These are phyloP conservation scores for Xerophyta viscosa DNA, from an alignment of 106 monocot species.

Conservation along the genomic window DNA sequence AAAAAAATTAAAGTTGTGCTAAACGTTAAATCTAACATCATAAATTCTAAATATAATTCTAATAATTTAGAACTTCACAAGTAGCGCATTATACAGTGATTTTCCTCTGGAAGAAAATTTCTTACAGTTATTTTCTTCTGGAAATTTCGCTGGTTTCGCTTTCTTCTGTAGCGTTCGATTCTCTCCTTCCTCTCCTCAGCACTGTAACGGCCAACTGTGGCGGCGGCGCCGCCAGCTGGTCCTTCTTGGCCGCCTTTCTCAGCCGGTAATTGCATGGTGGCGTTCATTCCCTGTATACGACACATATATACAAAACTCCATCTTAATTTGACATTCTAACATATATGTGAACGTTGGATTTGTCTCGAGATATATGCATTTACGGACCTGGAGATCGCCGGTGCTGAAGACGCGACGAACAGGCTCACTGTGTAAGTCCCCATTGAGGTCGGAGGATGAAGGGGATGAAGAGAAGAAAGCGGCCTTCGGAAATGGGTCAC, in stretches of 20 bases:
- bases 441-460: not conserved
- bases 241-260: conserved; percentile 15
- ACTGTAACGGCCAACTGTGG: conserved; percentile 34
- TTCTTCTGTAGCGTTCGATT: conserved; percentile 65
- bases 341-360: not conserved
- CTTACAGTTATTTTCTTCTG: conserved; percentile 84
- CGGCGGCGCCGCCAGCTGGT: not conserved
- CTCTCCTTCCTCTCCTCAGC: conserved; percentile 62
- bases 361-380: not conserved
- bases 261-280: conserved; percentile 6
- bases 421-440: not conserved
- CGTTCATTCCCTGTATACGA: conserved; percentile 32
- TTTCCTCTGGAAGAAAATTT: conserved; percentile 29
- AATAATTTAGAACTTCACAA: too few species aligned
- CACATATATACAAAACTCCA: not conserved
- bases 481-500: not conserved
- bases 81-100: too few species aligned
- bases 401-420: conserved; percentile 5
- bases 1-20: too few species aligned
- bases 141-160: conserved; percentile 67
- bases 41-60: too few species aligned
- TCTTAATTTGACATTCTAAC: not conserved
- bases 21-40: too few species aligned
- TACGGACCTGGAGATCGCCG: conserved; percentile 2
- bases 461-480: conserved; percentile 1